These are phyloP conservation scores for Butyriboletus loyo DNA, from an alignment of 768 basidiomycete genomes.

Conservation along the genomic window DNA sequence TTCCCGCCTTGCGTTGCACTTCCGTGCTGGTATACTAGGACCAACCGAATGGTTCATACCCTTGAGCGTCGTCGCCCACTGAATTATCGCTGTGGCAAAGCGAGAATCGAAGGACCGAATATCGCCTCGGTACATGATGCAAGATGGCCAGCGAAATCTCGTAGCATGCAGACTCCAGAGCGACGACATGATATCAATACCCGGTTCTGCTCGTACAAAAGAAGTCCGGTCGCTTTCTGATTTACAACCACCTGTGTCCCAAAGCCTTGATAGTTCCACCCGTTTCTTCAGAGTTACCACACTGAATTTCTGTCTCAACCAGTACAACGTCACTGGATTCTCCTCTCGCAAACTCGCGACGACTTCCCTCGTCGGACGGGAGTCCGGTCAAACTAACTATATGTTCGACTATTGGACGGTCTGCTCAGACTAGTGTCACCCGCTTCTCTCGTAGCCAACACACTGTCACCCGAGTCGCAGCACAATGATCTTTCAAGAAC, in stretches of 20 bases:
- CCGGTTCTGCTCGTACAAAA: conserved; percentile 99
- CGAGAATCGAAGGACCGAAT: no score
- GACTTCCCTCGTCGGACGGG: no score
- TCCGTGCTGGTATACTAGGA: background rate
- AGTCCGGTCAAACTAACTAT: no score
- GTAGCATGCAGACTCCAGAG: conserved; percentile 60
- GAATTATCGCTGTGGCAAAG: no score
- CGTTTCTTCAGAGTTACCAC: conserved; percentile 69
- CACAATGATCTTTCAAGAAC: no score
- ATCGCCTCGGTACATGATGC: no score
- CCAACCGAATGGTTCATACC: background rate
- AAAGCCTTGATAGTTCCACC: conserved; percentile 1
- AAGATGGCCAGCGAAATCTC: background rate
- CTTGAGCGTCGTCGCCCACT: no score
- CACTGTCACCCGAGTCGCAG: no score
- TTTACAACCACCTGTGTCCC: background rate
- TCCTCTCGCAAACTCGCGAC: conserved; percentile 98
- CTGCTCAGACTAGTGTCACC: no score
- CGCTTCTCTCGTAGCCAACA: no score
- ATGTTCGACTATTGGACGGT: no score
- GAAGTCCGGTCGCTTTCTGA: conserved; percentile 60
- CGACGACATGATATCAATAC: conserved; percentile 96
- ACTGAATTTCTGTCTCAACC: conserved; percentile 98
- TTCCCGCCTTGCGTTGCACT: background rate
- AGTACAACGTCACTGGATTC: conserved; percentile 96